phyloP scores from a whole-genome alignment of 257 asterid genomes.

The Solanum microdontum region DNA sequence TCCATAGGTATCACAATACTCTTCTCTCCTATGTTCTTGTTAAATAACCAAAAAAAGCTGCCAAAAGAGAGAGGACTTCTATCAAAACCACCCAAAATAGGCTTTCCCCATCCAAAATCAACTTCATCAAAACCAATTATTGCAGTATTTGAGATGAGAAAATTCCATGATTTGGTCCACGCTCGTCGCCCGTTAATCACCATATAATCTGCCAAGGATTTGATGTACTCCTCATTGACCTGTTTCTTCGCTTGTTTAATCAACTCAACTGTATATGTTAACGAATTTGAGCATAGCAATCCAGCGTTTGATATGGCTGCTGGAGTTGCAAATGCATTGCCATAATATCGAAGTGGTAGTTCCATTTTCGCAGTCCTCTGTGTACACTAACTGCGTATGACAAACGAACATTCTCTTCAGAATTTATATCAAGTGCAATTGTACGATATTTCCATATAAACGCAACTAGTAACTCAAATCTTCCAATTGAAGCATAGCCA shows the following conservation, averaged over 20 bases:
- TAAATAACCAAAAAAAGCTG: background rate
- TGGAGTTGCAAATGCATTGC: background rate
- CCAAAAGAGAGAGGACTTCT: background rate
- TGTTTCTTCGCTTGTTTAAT: no score
- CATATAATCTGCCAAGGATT: background rate
- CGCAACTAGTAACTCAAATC: no score
- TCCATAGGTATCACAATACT: background rate
- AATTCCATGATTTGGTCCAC: background rate
- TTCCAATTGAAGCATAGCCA: no score
- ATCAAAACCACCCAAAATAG: background rate
- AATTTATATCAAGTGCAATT: no score
- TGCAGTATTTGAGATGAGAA: background rate
- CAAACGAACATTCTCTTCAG: no score
- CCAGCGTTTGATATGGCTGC: background rate
- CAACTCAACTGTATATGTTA: background rate
- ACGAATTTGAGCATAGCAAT: background rate
- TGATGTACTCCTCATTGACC: background rate
- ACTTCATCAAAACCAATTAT: background rate
- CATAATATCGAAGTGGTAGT: background rate
- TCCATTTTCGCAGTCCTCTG: no score
- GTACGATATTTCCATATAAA: no score
- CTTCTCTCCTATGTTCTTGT: background rate
- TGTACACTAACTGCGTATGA: no score
- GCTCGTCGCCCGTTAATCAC: background rate
- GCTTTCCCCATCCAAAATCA: constrained; percentile 6